These are phyloP conservation scores for Excoecaria agallocha DNA, from an alignment of 345 rosid species.

Conservation along the genomic window DNA sequence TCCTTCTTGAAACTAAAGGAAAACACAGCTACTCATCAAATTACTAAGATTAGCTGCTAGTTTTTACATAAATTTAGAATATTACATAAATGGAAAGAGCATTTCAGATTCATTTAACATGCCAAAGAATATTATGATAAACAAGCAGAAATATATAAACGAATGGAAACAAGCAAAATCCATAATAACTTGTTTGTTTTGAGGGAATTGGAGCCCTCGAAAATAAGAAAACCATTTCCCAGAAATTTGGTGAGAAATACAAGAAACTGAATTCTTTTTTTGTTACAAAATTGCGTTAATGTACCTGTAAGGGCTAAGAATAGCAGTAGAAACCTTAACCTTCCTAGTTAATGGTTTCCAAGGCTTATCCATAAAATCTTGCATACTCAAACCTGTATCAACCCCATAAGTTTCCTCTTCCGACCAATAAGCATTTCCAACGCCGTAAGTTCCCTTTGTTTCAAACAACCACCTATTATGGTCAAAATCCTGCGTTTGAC, in stretches of 20 bases:
- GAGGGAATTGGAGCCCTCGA: no score
- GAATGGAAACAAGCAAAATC: no score
- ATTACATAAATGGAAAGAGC: background rate
- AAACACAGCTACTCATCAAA: no score
- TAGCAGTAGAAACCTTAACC: slow-evolving; percentile 51
- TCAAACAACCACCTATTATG: slow-evolving; percentile 94
- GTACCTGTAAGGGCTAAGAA: slow-evolving; percentile 87
- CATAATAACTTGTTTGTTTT: no score
- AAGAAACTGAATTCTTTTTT: no score
- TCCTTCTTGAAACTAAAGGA: no score
- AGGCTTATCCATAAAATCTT: slow-evolving; percentile 91
- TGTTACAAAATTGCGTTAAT: no score
- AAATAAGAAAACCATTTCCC: no score
- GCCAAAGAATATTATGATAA: background rate
- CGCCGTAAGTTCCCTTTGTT: slow-evolving; percentile 63
- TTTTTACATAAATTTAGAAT: no score
- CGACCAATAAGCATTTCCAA: slow-evolving; percentile 87
- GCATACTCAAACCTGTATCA: slow-evolving; percentile 59
- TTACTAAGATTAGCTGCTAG: no score
- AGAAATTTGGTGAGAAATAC: no score
- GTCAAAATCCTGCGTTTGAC: slow-evolving; percentile 89
- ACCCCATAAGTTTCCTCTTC: slow-evolving; percentile 37
- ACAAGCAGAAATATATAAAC: no score
- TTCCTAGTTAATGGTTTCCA: slow-evolving; percentile 94
- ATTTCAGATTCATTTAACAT: background rate